These are phyloP conservation scores for Aspergillus brunneoviolaceus DNA, from an alignment of 2,329 filamentous ascomycete genomes.

Conservation along the genomic window DNA sequence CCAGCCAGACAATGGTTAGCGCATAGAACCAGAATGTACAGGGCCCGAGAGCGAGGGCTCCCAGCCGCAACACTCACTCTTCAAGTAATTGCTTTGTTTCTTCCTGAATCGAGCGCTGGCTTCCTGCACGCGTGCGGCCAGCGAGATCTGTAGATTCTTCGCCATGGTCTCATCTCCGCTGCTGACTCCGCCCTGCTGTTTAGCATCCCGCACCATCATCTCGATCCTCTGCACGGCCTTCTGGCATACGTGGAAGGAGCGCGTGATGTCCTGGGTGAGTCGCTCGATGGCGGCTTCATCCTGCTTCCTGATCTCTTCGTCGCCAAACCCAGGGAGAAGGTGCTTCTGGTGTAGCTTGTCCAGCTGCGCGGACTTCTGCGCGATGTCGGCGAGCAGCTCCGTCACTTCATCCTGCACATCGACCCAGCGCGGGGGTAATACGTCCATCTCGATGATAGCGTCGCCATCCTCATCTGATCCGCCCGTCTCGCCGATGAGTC, in stretches of 20 bases:
- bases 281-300: constrained; percentile 90
- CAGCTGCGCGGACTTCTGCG: constrained; percentile 76
- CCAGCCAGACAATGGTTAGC: constrained; percentile 12
- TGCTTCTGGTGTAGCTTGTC: constrained; percentile 97
- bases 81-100: constrained; percentile 94
- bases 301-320: constrained; percentile 80
- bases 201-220: constrained; percentile 78
- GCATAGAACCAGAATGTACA: background rate
- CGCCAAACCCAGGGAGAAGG: constrained; percentile 92
- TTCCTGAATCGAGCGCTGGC: constrained; percentile 90
- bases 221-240: constrained; percentile 85
- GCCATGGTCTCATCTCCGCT: constrained; percentile 93
- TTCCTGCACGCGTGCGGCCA: constrained; percentile 86
- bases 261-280: constrained; percentile 86
- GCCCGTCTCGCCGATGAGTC: constrained; percentile 77
- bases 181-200: constrained; percentile 67
- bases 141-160: constrained; percentile 87
- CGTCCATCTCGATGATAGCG: constrained; percentile 96
- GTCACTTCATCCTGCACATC: constrained; percentile 93
- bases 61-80: constrained; percentile 60
- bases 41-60: background rate
- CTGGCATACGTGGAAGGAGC: constrained; percentile 86
- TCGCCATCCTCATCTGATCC: constrained; percentile 78
- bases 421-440: constrained; percentile 91
- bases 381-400: constrained; percentile 75